These are phyloP conservation scores for Camellia sinensis DNA, from an alignment of 148 eudicot genomes.

Conservation along the genomic window DNA sequence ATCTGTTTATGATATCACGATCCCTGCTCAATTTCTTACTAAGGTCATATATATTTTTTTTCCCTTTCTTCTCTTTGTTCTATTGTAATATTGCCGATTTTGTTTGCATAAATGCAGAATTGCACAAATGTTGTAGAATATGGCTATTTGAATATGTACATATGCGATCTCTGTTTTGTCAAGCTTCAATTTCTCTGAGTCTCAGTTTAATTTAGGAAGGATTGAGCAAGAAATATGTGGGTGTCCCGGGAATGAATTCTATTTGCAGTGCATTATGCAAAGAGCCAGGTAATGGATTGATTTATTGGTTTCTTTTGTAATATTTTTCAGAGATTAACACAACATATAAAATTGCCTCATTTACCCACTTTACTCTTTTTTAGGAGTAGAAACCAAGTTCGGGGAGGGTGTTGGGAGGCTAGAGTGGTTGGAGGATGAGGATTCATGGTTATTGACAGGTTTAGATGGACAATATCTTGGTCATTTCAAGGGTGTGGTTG, in stretches of 20 bases:
- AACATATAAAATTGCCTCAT: constrained; percentile 3
- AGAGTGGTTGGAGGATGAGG: constrained; percentile 63
- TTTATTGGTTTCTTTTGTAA: constrained; percentile 13
- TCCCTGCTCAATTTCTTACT: neutral
- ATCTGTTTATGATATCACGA: neutral
- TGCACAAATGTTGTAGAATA: neutral
- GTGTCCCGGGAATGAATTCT: constrained; percentile 93
- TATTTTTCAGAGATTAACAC: constrained; percentile 3
- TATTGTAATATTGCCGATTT: neutral
- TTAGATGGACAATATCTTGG: constrained; percentile 74
- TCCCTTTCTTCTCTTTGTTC: no score
- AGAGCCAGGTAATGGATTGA: constrained; percentile 55
- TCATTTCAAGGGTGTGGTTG: constrained; percentile 66
- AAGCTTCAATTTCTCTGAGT: constrained; percentile 5
- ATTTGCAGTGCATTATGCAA: constrained; percentile 72
- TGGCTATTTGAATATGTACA: neutral
- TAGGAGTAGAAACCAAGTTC: constrained; percentile 74
- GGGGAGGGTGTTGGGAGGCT: constrained; percentile 70
- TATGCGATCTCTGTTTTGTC: constrained; percentile 7
- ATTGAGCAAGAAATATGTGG: constrained; percentile 69
- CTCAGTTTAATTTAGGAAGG: constrained; percentile 51
- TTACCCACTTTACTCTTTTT: neutral
- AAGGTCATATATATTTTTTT: neutral
- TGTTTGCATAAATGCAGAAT: neutral
- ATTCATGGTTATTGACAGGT: constrained; percentile 65